Evolutionary conservation across 139 green algal genomes (phyloP), one percentile per base, ranked within the genome.

Genomic region (Micromonas commoda): DNA sequence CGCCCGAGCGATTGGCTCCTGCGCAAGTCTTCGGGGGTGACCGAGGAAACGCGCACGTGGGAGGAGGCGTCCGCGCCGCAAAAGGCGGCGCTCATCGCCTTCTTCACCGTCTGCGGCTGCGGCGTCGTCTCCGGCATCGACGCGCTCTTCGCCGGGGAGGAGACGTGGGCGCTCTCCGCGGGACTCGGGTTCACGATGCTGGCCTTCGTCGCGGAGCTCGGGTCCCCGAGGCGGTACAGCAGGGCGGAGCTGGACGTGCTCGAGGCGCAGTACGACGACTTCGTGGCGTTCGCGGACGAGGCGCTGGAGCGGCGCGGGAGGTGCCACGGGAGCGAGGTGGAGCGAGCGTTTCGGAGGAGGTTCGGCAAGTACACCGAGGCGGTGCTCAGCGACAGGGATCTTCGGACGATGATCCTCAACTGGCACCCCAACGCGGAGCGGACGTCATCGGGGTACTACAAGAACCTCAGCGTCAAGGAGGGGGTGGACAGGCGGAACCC

Each of bases 1-100:
- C 81, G 91, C 0, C 90, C 91, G 1, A 87, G 76, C 21, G 91
- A 93, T 74, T 91, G 86, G 88, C 26, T 91, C 60, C 53, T 91
- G 4, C 6, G 26, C 21, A 66, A 64, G 63, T 29, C 65, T 9
- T 16, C 45, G 45, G n/a, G n/a, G n/a, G n/a, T n/a, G n/a, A 16
- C 9, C 45, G 45, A 57, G 45, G 16, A 57, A 9, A 16, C 16
- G 9, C 9, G 16, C 45, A 16, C 45, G 45, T 57, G 45, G 45
- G 45, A 57, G 45, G 9, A 9, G 45, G 45, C 45, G 45, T 57
- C 45, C 9, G 45, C 45, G 45, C 9, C 45, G 45, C 4, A 38
- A 13, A 26, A 13, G 33, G n/a, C 16, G 28, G 64, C 26, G 26
- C 13, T 71, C 64, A 29, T 33, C 26, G 29, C 26, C 13, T 71